Base-by-base conservation (phyloP, 805 yeast species). In the Saccharomycopsis guyanensis region DNA sequence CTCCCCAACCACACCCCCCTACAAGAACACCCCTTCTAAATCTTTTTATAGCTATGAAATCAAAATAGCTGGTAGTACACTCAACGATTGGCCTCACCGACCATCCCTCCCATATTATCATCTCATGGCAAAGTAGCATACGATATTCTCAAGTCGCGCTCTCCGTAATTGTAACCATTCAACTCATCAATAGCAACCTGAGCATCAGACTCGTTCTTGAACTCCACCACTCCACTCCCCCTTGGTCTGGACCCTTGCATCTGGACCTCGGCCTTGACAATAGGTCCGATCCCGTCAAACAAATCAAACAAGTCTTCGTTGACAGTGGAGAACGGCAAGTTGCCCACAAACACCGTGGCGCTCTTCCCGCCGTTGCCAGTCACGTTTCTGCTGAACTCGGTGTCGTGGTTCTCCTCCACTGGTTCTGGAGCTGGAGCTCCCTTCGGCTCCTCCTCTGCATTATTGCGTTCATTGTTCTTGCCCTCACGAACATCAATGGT, bases 241-340 rank as follows among this genome's bases (percentile, higher is more conserved):
- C 82, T 70, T 15, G 95, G 78, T 58, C 80, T 73, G 33, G 91
- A 91, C 32, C 66, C 64, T 3, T 69, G 60, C 18, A 32, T 40
- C 61, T 80, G 86, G 51, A 91, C 71, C 61, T 86, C 95, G 18
- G 96, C 96, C 37, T 72, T 73, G 35, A 64, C 68, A 15, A 91
- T 86, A 41, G 74, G 67, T 19, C 96, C 95, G 45, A 88, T 76
- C 32, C 91, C 82, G 60, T 82, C 91, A 61, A 89, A 89, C 49
- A 91, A 72, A 55, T 89, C 96, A 53, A 71, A 76, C 54, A 91
- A 72, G 64, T 91, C 97, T 48, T 82, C 80, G 54, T 81, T 80
- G 27, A 87, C 77, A n/a, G 97, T 89, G 43, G 88, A 82, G 72
- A 77, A 86, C 25, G 97, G 97, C 59, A 91, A 69, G 67, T 91